Base-by-base conservation (phyloP, 768 basidiomycete species). In the Cystobasidium tubakii region DNA sequence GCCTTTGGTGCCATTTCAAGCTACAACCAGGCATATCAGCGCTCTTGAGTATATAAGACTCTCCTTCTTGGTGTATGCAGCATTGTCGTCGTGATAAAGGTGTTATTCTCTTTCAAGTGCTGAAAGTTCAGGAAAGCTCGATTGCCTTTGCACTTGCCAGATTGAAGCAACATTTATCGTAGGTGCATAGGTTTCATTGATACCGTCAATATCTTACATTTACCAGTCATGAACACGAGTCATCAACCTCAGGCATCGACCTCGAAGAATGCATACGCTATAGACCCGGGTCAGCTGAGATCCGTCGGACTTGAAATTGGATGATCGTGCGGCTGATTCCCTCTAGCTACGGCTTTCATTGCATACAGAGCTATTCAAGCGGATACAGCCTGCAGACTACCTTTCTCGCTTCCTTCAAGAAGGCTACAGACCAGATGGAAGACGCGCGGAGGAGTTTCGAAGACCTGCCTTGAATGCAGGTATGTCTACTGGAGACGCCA, bases 381-480 rank as follows among this genome's bases (percentile, higher is more conserved):
- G 92, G 17, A 85, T 99, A 0, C 92, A 97, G 78, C 95, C 96
- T 1, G 86, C 86, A 36, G 85, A 87, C 3, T 98, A 97, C 80
- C 87, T 98, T 57, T 88, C 91, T 77, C 86, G 89, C 7, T 98
- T 96, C 78, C 82, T 97, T 21, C 83, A 85, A 1, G 88, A 95
- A 79, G 83, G 86, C 9, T 84, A 89, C 71, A 82, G 96, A 67
- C 91, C 93, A 0, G 93, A 97, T 80, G 92, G 92, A 13, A 85
- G 96, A 33, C 83, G 84, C n/a, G 81, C 86, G 7, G 82, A 81
- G 29, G 86, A 83, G 13, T 95, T 89, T 87, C 83, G 95, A 73
- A 87, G 89, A 64, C 85, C 91, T 27, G 87, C 83, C 36, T 83
- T 93, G 57, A 91, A 94, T 81, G 85, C 87, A 55, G 93, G 92